Evolutionary conservation across 495 filamentous ascomycete species (phyloP).

Genomic region (Staphylotrichum tortipilum): DNA sequence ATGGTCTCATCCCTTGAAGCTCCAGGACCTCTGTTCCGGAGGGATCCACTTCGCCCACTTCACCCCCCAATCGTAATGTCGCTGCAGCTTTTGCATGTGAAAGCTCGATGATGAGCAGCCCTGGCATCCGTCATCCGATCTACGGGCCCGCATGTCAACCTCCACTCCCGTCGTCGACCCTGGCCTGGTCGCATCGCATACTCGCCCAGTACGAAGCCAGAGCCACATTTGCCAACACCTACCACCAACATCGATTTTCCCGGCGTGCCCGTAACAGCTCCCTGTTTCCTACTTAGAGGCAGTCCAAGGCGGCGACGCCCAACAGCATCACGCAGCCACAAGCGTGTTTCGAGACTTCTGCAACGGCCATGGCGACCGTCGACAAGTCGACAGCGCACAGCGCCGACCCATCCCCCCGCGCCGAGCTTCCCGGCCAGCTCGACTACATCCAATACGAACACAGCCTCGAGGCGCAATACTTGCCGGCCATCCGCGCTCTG

Average conservation of each 20-base stretch:
- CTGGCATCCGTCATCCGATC: neutral
- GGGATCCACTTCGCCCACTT: no score
- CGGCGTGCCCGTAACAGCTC: no score
- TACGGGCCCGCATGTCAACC: no score
- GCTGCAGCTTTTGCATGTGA: neutral
- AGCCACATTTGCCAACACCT: no score
- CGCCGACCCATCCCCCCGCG: conserved; percentile 18
- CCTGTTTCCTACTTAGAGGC: no score
- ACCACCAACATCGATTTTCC: neutral
- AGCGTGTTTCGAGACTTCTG: neutral
- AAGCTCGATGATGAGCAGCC: neutral
- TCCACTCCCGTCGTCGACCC: neutral
- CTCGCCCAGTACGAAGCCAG: no score
- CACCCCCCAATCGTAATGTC: no score
- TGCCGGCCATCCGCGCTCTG: conserved; percentile 79
- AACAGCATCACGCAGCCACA: neutral
- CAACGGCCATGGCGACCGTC: neutral
- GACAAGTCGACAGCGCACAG: neutral
- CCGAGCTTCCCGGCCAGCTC: conserved; percentile 45
- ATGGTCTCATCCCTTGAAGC: no score
- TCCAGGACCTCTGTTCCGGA: no score
- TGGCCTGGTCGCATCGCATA: no score
- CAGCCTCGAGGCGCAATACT: conserved; percentile 66
- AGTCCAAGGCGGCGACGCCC: no score
- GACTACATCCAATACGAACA: conserved; percentile 79